These are phyloP conservation scores for Allantophomopsis cytisporea DNA, from an alignment of 2,329 filamentous ascomycete genomes.

Conservation along the genomic window DNA sequence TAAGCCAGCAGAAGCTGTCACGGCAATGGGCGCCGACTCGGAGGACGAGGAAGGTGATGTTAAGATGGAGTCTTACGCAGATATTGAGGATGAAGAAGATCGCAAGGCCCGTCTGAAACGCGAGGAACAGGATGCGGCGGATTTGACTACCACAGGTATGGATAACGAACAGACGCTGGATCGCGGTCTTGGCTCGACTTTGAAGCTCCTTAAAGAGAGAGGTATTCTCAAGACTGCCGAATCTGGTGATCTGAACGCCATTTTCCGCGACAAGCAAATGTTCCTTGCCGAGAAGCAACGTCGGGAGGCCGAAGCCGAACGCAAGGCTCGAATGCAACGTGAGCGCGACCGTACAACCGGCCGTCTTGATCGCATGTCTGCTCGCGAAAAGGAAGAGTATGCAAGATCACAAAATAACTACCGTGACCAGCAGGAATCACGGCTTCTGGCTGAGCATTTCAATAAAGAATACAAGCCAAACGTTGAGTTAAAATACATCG, in stretches of 20 bases:
- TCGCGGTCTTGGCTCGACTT: conserved; percentile 66
- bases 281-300: conserved; percentile 71
- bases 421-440: conserved; percentile 74
- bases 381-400: conserved; percentile 82
- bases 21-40: conserved; percentile 29
- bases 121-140: conserved; percentile 30
- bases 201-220: conserved; percentile 74
- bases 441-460: conserved; percentile 74
- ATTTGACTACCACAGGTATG: conserved; percentile 55
- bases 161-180: conserved; percentile 76
- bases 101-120: conserved; percentile 33
- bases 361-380: conserved; percentile 75
- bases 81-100: conserved; percentile 29
- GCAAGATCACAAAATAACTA: conserved; percentile 77
- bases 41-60: conserved; percentile 26
- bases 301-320: conserved; percentile 70
- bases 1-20: conserved; percentile 23
- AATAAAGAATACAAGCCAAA: conserved; percentile 80
- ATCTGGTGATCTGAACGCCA: conserved; percentile 48
- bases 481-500: conserved; percentile 80
- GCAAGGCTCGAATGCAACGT: conserved; percentile 65
- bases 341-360: conserved; percentile 79
- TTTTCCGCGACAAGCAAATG: conserved; percentile 56
- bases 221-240: conserved; percentile 59
- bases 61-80: conserved; percentile 19